phyloP scores from a whole-genome alignment of 78 protist genomes.

The Speleostelium caveatum region DNA sequence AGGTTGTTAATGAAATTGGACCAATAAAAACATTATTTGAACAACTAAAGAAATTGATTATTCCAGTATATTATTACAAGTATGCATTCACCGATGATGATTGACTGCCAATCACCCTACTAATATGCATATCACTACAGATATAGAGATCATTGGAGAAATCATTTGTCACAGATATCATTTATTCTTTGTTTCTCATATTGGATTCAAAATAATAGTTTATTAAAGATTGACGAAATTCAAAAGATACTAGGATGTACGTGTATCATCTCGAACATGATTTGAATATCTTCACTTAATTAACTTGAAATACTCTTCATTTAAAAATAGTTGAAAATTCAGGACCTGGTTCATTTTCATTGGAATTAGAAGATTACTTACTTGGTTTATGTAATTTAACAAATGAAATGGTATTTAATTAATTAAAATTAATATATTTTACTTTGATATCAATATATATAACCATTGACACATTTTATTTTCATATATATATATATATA shows the following conservation, averaged over 20 bases:
- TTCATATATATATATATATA: not conserved
- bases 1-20: not conserved
- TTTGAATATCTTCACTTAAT: too few relatives aligned
- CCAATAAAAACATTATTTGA: conserved; percentile 18
- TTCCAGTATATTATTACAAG: conserved; percentile 50
- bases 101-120: not conserved
- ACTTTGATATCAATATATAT: not conserved
- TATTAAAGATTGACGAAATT: conserved; percentile 47
- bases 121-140: not conserved
- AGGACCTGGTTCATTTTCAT: conserved; percentile 24
- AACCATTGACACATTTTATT: not conserved
- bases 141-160: conserved; percentile 56
- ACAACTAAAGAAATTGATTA: conserved; percentile 32
- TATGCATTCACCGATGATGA: not conserved
- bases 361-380: conserved; percentile 82
- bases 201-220: conserved; percentile 21
- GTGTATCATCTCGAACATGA: not conserved
- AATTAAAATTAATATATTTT: not conserved
- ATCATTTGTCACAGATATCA: conserved; percentile 27
- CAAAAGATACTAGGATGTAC: conserved; percentile 21
- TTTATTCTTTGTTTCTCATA: conserved; percentile 45
- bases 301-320: not conserved
- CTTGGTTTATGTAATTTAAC: conserved; percentile 74
- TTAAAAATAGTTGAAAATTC: not conserved
- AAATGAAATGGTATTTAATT: conserved; percentile 63